A percentile compares a stretch with the other conserved stretches of the same genome.
These are phyloP conservation scores for Hypoxylon sp. DNA, from an alignment of 2,329 filamentous ascomycete species.

Conservation along the genomic window DNA sequence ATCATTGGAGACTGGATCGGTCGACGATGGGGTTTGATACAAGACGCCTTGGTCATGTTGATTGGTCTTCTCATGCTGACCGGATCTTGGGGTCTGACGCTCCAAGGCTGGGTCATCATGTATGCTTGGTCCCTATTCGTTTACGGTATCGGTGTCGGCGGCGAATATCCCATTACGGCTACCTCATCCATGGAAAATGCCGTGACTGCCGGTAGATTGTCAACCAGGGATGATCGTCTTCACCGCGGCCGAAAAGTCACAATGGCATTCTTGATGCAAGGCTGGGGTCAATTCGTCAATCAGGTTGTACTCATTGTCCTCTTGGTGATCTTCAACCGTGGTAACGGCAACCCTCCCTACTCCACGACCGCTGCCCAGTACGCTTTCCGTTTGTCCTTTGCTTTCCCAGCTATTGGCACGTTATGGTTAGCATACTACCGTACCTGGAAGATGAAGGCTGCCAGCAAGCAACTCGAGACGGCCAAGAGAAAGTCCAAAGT, in stretches of 20 bases:
- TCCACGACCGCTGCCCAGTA: conserved; percentile 83
- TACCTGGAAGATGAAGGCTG: conserved; percentile 92
- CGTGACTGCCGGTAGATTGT: conserved; percentile 86
- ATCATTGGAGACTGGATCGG: conserved; percentile 81
- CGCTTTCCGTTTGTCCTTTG: conserved; percentile 93
- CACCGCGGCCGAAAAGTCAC: conserved; percentile 97
- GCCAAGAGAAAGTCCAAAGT: conserved; percentile 90
- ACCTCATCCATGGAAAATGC: conserved; percentile 95
- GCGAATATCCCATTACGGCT: conserved; percentile 97
- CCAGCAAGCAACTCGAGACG: conserved; percentile 83
- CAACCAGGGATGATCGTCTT: conserved; percentile 91
- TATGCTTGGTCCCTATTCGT: conserved; percentile 97
- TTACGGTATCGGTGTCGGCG: conserved; percentile 81
- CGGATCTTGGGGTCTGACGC: conserved; percentile 86
- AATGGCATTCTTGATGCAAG: conserved; percentile 97
- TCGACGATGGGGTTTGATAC: conserved; percentile 94
- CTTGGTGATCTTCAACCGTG: conserved; percentile 89
- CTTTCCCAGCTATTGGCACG: conserved; percentile 89
- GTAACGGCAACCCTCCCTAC: conserved; percentile 82
- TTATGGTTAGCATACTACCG: conserved; percentile 97
- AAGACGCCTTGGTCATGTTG: conserved; percentile 96
- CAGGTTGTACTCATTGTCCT: conserved; percentile 90
- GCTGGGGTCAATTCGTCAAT: conserved; percentile 97
- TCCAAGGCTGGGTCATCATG: conserved; percentile 97
- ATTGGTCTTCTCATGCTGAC: conserved; percentile 92